Evolutionary conservation across 2,329 filamentous ascomycete species (phyloP), one percentile per base, ranked within the genome.

Genomic region (Ophiocordyceps sinensis): DNA sequence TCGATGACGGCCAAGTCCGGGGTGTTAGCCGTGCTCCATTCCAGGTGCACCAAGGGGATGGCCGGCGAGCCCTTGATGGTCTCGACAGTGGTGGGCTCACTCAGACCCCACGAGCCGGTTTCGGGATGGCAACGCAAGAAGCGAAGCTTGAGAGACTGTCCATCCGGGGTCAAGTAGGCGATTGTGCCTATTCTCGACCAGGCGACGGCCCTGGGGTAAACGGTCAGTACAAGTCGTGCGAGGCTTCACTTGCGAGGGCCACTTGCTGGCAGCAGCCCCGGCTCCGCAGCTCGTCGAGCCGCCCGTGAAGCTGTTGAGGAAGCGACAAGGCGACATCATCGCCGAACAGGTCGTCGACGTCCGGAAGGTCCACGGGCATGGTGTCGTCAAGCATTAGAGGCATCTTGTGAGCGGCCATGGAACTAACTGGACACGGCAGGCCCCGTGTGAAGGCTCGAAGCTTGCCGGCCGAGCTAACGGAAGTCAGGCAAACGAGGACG

Each of bases 171-270:
- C 49, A 96, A 82, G 41, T 80, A 82, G 26, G 88, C 88, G 49
- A 96, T 85, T 44, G 81, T 86, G 36, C 89, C 89, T 45, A 78
- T 75, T 52, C 80, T 87, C 11, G 89, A 94, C 88, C 89, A 96
- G 28, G 83, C 79, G 41, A 95, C 73, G 48, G 77, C 77, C 56
- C 87, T 93, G 50, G 36, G 38, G 37, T 19, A 38, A 37, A 6
- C 7, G 30, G 41, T 44, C 10, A 42, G 40, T 17, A 2, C 14
- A 17, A 13, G 30, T 13, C 30, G n/a, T 6, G 12, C 12, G 30
- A 10, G 30, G 7, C 7, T 32, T 13, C n/a, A 13, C n/a, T 10
- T 32, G 30, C n/a, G 11, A 15, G 36, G 15, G n/a, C 9, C 3
- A 17, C 79, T 63, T 75, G 91, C 86, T 87, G 82, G 68, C 80